These are phyloP conservation scores for Chaetomium fimeti DNA, from an alignment of 495 filamentous ascomycete genomes.

Conservation along the genomic window DNA sequence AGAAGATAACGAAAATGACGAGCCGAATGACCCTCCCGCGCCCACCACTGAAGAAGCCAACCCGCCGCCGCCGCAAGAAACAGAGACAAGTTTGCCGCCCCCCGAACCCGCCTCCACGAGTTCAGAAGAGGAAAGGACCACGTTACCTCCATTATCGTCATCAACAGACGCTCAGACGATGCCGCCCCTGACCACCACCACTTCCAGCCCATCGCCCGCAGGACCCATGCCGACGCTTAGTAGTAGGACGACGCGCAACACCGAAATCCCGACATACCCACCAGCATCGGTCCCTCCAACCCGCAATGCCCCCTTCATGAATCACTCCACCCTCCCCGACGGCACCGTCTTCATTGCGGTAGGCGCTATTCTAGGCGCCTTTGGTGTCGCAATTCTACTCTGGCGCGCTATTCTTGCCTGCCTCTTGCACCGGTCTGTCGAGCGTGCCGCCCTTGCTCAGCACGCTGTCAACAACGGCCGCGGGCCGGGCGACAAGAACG, in stretches of 20 bases:
- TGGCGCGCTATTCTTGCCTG: slow-evolving; percentile 91
- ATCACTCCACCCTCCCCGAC: slow-evolving; percentile 83
- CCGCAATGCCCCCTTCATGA: slow-evolving; percentile 87
- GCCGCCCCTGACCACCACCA: slow-evolving; percentile 9
- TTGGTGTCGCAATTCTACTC: slow-evolving; percentile 72
- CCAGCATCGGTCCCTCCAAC: slow-evolving; percentile 75
- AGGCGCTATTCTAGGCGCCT: slow-evolving; percentile 79
- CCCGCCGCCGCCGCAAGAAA: background rate
- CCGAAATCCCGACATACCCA: slow-evolving; percentile 50
- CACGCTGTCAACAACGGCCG: slow-evolving; percentile 53
- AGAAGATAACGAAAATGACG: slow-evolving; percentile 22
- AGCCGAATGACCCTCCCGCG: background rate
- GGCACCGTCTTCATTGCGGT: slow-evolving; percentile 96
- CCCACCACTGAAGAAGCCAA: background rate
- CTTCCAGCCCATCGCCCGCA: background rate
- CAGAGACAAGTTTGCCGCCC: slow-evolving; percentile 5
- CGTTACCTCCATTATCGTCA: slow-evolving; percentile 7
- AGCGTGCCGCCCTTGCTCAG: slow-evolving; percentile 71
- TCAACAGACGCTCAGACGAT: background rate
- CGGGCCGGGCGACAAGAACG: slow-evolving; percentile 46
- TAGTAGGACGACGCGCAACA: slow-evolving; percentile 36
- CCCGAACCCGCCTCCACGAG: background rate
- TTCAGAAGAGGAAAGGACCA: background rate
- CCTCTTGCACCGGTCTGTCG: slow-evolving; percentile 87
- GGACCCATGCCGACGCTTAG: slow-evolving; percentile 6